Evolutionary conservation across 2,329 filamentous ascomycete genomes (phyloP), one percentile per base, ranked within the genome.

Genomic region (Venturiaceae sp.): DNA sequence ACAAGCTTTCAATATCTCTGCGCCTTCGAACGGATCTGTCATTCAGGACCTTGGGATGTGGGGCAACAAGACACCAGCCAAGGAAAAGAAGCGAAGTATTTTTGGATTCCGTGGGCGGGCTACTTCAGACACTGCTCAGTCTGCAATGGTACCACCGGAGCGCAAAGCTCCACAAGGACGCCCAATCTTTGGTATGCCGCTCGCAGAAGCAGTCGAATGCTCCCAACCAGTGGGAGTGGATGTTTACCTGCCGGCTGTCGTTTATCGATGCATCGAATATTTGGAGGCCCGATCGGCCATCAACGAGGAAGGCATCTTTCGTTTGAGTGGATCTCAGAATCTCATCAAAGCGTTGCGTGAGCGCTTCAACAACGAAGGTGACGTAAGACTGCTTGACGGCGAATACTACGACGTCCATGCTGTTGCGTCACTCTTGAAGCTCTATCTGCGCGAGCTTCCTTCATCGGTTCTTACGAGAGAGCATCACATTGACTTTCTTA

Each of bases 331-430:
- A n/a, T 97, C 92, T 0, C 97, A 96, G 68, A 83, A 95, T 58
- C 86, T 96, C 54, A 95, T 99, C 74, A 95, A 92, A 72, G 84
- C 84, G 59, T 80, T 99, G 46, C 88, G 88, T 61, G 92, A 97
- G 69, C 86, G 92, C 2, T 99, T 99, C 77, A 96, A 99, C 71
- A 84, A 75, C 3, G 92, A 99, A 75, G 87, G 92, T 50, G 94
- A 99, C 68, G 82, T 99, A 63, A 90, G 96, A 69, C 79, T 99
- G 55, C 72, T 96, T 28, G 92, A 92, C 60, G 87, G 87, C 54
- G 85, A 89, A 60, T 95, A 92, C 69, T 90, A 96, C 69, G 94
- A 99, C 70, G 92, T 99, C 28, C 92, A 99, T 70, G 94, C 94
- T 0, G 88, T 99, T 11, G 94, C 94, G 7, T 96, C 92, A 34